Conservation (phyloP, 139 green algal species). For the Tetradesmus lagerheimii region DNA sequence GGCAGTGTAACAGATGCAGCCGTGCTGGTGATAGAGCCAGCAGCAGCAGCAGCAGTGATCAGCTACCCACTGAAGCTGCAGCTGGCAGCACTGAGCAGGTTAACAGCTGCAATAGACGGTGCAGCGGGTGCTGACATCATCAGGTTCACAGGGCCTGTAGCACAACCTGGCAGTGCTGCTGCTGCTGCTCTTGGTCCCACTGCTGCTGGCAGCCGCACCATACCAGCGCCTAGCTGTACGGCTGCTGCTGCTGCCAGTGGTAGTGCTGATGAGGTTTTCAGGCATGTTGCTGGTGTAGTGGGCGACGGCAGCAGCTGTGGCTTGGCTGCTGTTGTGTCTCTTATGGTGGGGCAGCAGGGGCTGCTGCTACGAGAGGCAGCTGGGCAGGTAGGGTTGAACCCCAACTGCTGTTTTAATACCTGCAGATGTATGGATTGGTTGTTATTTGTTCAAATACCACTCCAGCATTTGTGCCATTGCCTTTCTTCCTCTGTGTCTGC, state of each 20-base stretch:
- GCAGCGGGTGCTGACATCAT: neutral
- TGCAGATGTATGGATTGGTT: too few species aligned
- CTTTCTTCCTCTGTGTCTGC: too few species aligned
- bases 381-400: neutral
- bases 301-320: neutral
- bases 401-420: too few species aligned
- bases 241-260: neutral
- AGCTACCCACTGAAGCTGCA: neutral
- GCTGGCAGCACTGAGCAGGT: slow-evolving; percentile 16
- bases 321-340: neutral
- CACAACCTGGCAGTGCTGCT: neutral
- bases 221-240: neutral
- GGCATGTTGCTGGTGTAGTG: neutral
- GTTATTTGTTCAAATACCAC: too few species aligned
- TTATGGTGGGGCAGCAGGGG: neutral
- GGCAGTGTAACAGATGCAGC: too few species aligned
- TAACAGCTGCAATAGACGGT: neutral
- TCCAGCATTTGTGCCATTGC: too few species aligned
- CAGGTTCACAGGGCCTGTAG: neutral
- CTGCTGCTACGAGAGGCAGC: neutral
- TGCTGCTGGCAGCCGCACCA: neutral
- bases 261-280: neutral
- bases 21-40: neutral
- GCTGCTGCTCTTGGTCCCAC: neutral
- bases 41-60: slow-evolving; percentile 4